Percentiles rank a stretch among this genome's conserved stretches.
Conservation (phyloP, 352 stramenopile species). For the Blastocystis sp. region DNA sequence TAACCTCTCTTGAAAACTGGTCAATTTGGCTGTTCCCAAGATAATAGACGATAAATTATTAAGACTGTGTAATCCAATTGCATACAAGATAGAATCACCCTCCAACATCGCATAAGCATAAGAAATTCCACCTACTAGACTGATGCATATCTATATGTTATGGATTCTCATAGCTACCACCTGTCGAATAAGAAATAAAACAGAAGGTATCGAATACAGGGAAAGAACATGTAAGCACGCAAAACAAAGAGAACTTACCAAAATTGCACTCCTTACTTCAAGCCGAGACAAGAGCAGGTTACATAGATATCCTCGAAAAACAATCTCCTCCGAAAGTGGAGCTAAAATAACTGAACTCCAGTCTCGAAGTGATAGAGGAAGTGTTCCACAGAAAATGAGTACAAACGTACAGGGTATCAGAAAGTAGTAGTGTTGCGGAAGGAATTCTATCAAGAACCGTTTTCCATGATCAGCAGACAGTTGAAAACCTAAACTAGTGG, state of each 20-base stretch:
- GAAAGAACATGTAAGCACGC: not conserved
- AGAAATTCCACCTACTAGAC: not conserved
- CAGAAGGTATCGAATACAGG: not conserved
- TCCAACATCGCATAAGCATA: not conserved
- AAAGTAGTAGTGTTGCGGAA: not conserved
- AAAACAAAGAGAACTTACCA: not conserved
- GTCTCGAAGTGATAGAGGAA: not conserved
- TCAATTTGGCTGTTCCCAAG: not conserved
- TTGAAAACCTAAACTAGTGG: not conserved
- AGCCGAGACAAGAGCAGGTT: not conserved
- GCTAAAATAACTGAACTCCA: not conserved
- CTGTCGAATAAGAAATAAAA: not conserved
- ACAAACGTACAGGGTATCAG: not conserved
- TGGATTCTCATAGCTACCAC: not conserved
- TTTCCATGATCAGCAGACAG: not conserved
- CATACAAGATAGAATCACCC: not conserved
- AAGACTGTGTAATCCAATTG: not conserved
- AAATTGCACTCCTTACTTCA: not conserved
- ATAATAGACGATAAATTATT: not conserved
- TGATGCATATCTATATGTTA: not conserved
- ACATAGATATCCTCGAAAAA: constrained; percentile 9
- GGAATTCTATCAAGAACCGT: not conserved
- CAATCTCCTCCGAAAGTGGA: not conserved
- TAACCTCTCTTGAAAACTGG: not conserved
- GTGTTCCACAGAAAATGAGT: not conserved